Evolutionary conservation across 352 stramenopile species (phyloP).

Genomic region (Halophytophthora batemanensis): DNA sequence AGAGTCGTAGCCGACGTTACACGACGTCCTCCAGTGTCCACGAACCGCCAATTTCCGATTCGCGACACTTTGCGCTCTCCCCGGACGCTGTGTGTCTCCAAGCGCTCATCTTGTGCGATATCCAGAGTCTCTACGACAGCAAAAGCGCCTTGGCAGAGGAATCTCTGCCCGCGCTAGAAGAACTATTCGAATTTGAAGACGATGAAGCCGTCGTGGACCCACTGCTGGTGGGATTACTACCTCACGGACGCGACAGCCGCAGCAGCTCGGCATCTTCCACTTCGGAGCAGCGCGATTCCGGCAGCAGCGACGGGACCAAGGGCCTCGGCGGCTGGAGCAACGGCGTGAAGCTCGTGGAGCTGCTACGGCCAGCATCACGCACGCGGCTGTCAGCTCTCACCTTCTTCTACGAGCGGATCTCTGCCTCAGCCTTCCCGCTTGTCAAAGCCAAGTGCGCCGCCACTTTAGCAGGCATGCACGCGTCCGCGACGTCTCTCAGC

Average conservation of each 20-base stretch:
- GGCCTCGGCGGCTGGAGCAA: slow-evolving; percentile 47
- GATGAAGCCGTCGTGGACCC: slow-evolving; percentile 61
- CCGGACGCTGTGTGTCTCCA: slow-evolving; percentile 57
- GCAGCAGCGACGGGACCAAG: slow-evolving; percentile 31
- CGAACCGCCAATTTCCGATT: slow-evolving; percentile 1
- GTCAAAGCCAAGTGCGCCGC: slow-evolving; percentile 75
- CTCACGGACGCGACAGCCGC: slow-evolving; percentile 27
- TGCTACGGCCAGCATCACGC: slow-evolving; percentile 47
- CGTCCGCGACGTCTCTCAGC: slow-evolving; percentile 33
- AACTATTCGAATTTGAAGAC: slow-evolving; percentile 79
- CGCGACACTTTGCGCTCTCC: slow-evolving; percentile 42
- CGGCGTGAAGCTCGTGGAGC: slow-evolving; percentile 35
- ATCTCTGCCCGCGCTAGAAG: slow-evolving; percentile 58
- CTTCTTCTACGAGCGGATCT: slow-evolving; percentile 63
- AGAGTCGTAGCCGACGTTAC: slow-evolving; percentile 39
- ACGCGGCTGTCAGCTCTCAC: slow-evolving; percentile 39
- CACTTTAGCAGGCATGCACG: slow-evolving; percentile 59
- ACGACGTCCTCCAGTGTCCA: background rate
- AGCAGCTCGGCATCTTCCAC: slow-evolving; percentile 38
- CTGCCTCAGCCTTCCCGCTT: slow-evolving; percentile 39
- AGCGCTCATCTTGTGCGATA: slow-evolving; percentile 71
- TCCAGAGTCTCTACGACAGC: slow-evolving; percentile 76
- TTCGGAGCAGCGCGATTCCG: slow-evolving; percentile 29
- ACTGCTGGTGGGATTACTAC: slow-evolving; percentile 37
- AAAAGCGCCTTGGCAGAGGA: slow-evolving; percentile 68